Conservation (phyloP, 768 basidiomycete species). For the Piloderma croceum region DNA sequence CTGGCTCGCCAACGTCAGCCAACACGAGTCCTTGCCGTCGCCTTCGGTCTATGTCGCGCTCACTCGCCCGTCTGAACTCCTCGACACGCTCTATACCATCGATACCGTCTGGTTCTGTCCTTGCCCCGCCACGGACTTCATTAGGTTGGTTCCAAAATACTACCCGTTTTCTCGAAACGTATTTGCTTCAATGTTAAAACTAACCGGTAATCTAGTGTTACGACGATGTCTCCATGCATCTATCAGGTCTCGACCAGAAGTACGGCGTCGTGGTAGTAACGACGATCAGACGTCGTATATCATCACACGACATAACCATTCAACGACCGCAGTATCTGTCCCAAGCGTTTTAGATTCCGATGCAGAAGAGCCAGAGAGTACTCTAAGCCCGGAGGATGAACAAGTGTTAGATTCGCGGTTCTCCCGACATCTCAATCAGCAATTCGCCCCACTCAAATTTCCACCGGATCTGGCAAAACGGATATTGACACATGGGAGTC, state of each 20-base stretch:
- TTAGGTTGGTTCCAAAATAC: too few relatives aligned
- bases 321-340: background rate
- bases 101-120: too few relatives aligned
- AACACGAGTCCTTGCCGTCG: too few relatives aligned
- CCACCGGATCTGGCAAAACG: slow-evolving; percentile 65
- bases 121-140: too few relatives aligned
- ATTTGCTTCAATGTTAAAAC: too few relatives aligned
- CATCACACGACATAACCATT: background rate
- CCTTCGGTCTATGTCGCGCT: too few relatives aligned
- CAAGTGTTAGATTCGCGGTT: slow-evolving; percentile 21
- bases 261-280: background rate
- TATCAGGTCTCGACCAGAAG: background rate
- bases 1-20: too few relatives aligned
- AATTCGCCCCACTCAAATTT: slow-evolving; percentile 66
- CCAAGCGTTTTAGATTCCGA: background rate
- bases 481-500: slow-evolving; percentile 74
- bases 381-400: background rate
- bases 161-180: too few relatives aligned
- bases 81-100: too few relatives aligned
- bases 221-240: background rate
- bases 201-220: background rate
- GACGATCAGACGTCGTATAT: background rate
- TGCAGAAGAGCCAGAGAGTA: background rate
- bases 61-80: too few relatives aligned
- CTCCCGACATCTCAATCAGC: slow-evolving; percentile 51